Evolutionary conservation across 805 yeast genomes (phyloP), one percentile per base, ranked within the genome.

Genomic region (Clavispora santaluciae): DNA sequence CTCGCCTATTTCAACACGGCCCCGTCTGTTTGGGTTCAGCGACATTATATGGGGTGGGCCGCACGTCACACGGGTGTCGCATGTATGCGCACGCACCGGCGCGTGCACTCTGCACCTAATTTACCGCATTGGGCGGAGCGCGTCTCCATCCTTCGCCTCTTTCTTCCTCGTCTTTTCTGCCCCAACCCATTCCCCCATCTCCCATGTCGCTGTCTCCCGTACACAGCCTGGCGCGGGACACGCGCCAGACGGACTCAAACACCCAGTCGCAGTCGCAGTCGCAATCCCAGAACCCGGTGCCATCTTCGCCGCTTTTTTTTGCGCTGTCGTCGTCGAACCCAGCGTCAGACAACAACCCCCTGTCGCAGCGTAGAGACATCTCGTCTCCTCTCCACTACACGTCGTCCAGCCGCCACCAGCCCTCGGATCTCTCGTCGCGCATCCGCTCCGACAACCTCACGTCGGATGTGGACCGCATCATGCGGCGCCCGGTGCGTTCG

Each of bases 401-500:
- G 15, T 70, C 79, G 1, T 61, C 70, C 1, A 56, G 59, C 15
- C 56, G 50, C 30, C 68, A 60, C 43, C 44, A 39, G 30, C 61
- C 70, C 29, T 66, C 73, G 38, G 70, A 73, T 46, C 31, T 28
- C 31, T 48, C 39, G 35, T 15, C 57, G 56, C 38, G 73, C 39
- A 43, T 64, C 26, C 65, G 82, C 52, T 70, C 78, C 17, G 80
- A 76, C 46, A 59, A 58, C 44, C 50, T 64, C 41, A 54, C 69
- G 24, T 64, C 74, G 49, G 75, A 73, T 36, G 71, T 64, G 8
- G 71, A 65, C 43, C 52, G 71, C 38, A 62, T 66, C 22, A 62
- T 71, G 31, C 61, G 78, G 44, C 71, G 83, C 38, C 72, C 72
- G 42, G 69, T 79, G 41, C 77, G 96, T 65, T 88, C 93, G 51